Evolutionary conservation across 164 flowering plant genomes (phyloP), one percentile per base, ranked within the genome.

Genomic region (Euptelea pleiosperma): DNA sequence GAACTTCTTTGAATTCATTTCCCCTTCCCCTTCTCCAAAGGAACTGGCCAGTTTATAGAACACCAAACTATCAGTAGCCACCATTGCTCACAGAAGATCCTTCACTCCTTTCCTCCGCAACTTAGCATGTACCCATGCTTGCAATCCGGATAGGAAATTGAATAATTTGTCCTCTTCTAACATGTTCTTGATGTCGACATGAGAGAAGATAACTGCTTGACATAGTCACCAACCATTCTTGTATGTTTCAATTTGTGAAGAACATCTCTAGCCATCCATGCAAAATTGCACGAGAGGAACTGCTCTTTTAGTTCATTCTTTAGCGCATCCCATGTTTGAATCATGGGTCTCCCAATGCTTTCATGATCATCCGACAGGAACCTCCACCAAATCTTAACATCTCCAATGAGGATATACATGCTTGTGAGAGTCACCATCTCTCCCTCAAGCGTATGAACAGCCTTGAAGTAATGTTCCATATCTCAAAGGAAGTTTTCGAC

Each of bases 101-200:
- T 45, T 21, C 3, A 18, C 11, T 18, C 8, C 25, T 3, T 3
- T 5, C 26, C 49, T 45, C 26, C 49, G 3, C 28, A 45, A 22
- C 5, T 45, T 6, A 7, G 4, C 25, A n/a, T 18, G 49, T 2
- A 12, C 25, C 49, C 26, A 45, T 21, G 2, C 8, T 7, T 45
- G 49, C 26, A 45, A 45, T 7, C 49, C 49, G 19, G 28, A 45
- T 1, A 4, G 16, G 25, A 45, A 45, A 8, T 45, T 45, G 28
- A 45, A 45, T 8, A 45, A 3, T 8, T 45, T 45, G 26, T 45
- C 49, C 0, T 45, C 25, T 6, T 45, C 26, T 1, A 16, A 45
- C 28, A 45, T 45, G 49, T 45, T 45, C 26, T 45, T 45, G 26
- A 45, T 7, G 18, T 41, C 44, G 6, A 41, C 44, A 41, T 41